Evolutionary conservation across 345 rosid species (phyloP).

Genomic region (Mangifera indica): DNA sequence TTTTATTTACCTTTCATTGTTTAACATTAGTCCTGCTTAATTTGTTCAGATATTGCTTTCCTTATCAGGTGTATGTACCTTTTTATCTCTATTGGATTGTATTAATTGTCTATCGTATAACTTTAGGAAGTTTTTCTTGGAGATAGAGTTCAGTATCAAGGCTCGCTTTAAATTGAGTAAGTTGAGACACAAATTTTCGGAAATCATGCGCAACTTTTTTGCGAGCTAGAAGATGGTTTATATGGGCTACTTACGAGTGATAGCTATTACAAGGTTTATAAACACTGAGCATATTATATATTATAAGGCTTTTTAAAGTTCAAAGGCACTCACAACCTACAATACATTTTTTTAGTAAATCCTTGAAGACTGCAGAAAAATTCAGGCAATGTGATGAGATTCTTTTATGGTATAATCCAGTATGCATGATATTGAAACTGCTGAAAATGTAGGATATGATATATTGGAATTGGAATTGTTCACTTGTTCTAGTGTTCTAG

Average conservation of each 20-base stretch:
- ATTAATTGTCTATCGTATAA: not conserved
- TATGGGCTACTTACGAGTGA: not conserved
- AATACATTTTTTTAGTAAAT: not conserved
- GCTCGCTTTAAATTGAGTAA: not conserved
- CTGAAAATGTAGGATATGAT: not conserved
- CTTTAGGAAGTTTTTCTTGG: not conserved
- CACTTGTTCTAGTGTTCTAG: not conserved
- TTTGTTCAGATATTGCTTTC: constrained; percentile 1
- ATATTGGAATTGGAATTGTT: not conserved
- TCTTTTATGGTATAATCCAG: too few species aligned
- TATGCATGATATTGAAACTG: too few species aligned
- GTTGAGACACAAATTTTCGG: not conserved
- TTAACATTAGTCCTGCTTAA: not conserved
- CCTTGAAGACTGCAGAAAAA: not conserved
- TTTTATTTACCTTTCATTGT: not conserved
- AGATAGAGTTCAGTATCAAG: constrained; percentile 1
- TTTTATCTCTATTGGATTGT: not conserved
- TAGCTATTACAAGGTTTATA: too few species aligned
- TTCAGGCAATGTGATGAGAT: not conserved
- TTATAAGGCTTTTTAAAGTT: not conserved
- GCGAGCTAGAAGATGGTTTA: not conserved
- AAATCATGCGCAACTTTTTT: constrained; percentile 1
- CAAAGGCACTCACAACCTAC: not conserved
- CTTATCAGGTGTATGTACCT: not conserved
- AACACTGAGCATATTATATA: not conserved